Evolutionary conservation across 2,329 filamentous ascomycete genomes (phyloP).

Genomic region (Ophiostoma fasciatum): DNA sequence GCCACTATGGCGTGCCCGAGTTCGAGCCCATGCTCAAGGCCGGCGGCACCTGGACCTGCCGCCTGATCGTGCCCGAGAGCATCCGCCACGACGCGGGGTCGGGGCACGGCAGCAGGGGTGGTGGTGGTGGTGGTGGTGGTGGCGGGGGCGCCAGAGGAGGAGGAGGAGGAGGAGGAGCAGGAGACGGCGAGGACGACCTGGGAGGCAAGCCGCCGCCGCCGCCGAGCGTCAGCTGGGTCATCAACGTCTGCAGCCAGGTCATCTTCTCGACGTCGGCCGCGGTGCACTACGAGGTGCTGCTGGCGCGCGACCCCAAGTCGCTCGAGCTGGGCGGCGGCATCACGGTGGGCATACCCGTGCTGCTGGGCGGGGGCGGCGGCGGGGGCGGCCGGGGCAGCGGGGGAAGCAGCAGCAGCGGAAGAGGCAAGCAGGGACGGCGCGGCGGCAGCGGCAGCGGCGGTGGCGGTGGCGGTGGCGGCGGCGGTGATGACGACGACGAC

Average conservation of each 20-base stretch:
- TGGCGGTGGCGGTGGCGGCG: not conserved
- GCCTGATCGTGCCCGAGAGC: constrained; percentile 64
- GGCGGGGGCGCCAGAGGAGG: no score
- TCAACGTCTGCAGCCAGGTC: constrained; percentile 85
- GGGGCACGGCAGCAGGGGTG: constrained; percentile 30
- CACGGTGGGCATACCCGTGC: constrained; percentile 21
- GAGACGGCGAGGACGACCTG: not conserved
- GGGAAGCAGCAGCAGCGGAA: not conserved
- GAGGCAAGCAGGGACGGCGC: no score
- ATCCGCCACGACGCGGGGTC: constrained; percentile 54
- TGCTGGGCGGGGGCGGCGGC: constrained; percentile 23
- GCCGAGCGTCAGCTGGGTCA: constrained; percentile 63
- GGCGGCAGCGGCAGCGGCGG: not conserved
- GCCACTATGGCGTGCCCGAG: constrained; percentile 63
- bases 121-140: no score
- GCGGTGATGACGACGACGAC: not conserved
- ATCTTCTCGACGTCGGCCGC: constrained; percentile 82
- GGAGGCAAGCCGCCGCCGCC: constrained; percentile 16
- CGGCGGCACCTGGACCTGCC: constrained; percentile 71
- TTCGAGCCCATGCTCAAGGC: constrained; percentile 97
- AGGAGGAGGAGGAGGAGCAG: no score
- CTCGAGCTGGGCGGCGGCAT: constrained; percentile 42
- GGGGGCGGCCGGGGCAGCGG: not conserved
- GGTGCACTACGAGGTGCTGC: constrained; percentile 74
- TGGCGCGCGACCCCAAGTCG: constrained; percentile 76